phyloP scores from a whole-genome alignment of 2,329 filamentous ascomycete species.

The Anthostomella pinea region DNA sequence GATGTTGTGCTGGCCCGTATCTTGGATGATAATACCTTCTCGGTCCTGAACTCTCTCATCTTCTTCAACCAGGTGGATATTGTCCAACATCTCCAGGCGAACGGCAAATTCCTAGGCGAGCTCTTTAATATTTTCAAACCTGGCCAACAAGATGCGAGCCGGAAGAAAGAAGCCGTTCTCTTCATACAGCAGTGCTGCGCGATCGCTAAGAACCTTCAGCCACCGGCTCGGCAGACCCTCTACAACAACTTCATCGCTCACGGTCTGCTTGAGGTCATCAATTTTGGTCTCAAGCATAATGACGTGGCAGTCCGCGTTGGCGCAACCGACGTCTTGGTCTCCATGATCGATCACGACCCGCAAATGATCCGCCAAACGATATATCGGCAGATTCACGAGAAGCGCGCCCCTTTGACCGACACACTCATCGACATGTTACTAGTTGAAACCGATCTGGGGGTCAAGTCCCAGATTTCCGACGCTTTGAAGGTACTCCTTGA shows the following conservation, averaged over 20 bases:
- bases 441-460: slow-evolving; percentile 86
- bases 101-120: slow-evolving; percentile 73
- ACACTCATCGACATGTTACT: slow-evolving; percentile 89
- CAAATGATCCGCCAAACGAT: slow-evolving; percentile 92
- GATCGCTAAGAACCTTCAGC: slow-evolving; percentile 92
- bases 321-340: slow-evolving; percentile 88
- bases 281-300: slow-evolving; percentile 81
- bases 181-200: slow-evolving; percentile 96
- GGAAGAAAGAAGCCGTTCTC: slow-evolving; percentile 89
- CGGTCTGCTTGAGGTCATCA: slow-evolving; percentile 85
- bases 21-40: slow-evolving; percentile 95
- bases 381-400: slow-evolving; percentile 86
- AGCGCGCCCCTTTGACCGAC: slow-evolving; percentile 81
- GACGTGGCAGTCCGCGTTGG: slow-evolving; percentile 86
- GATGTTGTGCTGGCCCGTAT: slow-evolving; percentile 97
- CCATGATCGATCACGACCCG: slow-evolving; percentile 93
- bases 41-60: slow-evolving; percentile 93
- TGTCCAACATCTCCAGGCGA: slow-evolving; percentile 87
- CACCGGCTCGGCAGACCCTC: slow-evolving; percentile 72
- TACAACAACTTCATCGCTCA: slow-evolving; percentile 89
- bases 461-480: slow-evolving; percentile 94
- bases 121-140: slow-evolving; percentile 82
- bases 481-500: slow-evolving; percentile 92
- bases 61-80: slow-evolving; percentile 99
- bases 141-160: slow-evolving; percentile 60